These are phyloP conservation scores for Sporisorium graminicola DNA, from an alignment of 1,284 basidiomycete genomes.

Conservation along the genomic window DNA sequence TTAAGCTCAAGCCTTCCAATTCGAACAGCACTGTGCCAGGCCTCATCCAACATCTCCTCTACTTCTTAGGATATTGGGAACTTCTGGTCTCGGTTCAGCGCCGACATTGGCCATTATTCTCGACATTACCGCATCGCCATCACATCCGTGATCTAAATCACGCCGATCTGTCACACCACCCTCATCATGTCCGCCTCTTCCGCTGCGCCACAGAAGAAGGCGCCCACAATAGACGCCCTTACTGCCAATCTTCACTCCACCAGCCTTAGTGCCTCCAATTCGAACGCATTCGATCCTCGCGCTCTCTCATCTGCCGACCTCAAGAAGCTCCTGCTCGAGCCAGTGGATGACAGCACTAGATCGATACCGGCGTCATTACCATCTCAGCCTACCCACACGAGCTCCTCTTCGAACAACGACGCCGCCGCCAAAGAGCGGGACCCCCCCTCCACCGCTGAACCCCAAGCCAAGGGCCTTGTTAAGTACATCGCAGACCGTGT, in stretches of 20 bases:
- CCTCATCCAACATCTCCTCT: too few species aligned
- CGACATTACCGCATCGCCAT: neutral
- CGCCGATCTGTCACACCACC: neutral
- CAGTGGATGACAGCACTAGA: constrained; percentile 15
- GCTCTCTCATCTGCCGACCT: constrained; percentile 17
- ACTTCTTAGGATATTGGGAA: too few species aligned
- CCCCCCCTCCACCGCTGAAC: neutral
- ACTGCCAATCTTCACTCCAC: constrained; percentile 41
- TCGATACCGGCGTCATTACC: constrained; percentile 16
- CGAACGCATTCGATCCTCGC: constrained; percentile 4
- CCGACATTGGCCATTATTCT: neutral
- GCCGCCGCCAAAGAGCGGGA: neutral
- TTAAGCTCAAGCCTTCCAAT: neutral
- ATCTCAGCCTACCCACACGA: neutral
- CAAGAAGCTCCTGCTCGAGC: constrained; percentile 45
- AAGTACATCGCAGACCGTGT: constrained; percentile 50
- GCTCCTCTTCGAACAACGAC: neutral
- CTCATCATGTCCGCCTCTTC: constrained; percentile 24
- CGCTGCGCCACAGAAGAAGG: constrained; percentile 36
- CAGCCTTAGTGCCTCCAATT: constrained; percentile 7
- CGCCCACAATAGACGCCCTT: constrained; percentile 54
- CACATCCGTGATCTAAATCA: neutral
- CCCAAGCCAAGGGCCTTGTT: constrained; percentile 30
- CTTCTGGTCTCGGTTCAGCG: neutral
- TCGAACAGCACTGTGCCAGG: neutral